Percentiles rank a stretch among this genome's conserved stretches.
These are phyloP conservation scores for Populus tremula DNA, from an alignment of 345 rosid species.

Conservation along the genomic window DNA sequence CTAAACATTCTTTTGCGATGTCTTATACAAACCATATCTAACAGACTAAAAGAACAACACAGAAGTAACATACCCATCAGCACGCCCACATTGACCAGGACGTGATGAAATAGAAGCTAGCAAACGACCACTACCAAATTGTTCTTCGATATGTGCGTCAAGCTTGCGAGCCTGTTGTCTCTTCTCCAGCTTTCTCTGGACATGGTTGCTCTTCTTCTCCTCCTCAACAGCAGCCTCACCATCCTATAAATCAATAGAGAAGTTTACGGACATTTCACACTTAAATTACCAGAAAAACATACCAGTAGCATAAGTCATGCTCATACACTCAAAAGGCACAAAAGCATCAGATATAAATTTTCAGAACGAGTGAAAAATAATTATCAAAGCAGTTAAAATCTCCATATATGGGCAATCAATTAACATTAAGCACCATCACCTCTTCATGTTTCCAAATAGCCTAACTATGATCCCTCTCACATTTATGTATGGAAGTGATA, in stretches of 20 bases:
- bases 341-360: background rate
- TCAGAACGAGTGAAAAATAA: background rate
- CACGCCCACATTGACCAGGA: conserved; percentile 30
- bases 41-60: background rate
- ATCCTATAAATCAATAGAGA: conserved; percentile 3
- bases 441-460: background rate
- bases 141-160: conserved; percentile 28
- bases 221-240: conserved; percentile 26
- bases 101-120: conserved; percentile 29
- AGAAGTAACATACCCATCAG: conserved; percentile 23
- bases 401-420: background rate
- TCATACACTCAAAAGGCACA: background rate
- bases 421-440: background rate
- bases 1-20: no score
- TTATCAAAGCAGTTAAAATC: background rate
- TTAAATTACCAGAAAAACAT: background rate
- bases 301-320: background rate
- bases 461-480: background rate
- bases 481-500: background rate
- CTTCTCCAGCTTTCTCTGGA: conserved; percentile 25
- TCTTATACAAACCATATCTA: background rate
- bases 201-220: conserved; percentile 25
- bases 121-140: conserved; percentile 22
- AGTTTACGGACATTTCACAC: background rate
- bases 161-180: conserved; percentile 28